Evolutionary conservation across 257 asterid species (phyloP).

Genomic region (Scutellaria minor): DNA sequence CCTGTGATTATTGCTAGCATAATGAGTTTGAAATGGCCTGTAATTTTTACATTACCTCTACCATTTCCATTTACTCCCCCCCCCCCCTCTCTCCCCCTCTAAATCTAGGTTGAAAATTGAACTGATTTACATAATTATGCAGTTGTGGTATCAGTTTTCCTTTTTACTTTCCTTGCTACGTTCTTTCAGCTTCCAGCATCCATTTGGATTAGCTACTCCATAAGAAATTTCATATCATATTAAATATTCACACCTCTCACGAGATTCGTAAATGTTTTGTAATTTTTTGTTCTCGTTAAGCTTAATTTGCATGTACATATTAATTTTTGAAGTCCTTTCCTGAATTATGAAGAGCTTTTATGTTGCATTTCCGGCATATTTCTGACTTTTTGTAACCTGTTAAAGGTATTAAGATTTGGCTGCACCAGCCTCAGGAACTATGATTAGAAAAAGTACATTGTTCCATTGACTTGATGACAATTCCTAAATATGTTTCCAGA

Average conservation of each 20-base stretch:
- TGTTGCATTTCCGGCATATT: slow-evolving; percentile 6
- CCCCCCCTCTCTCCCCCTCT: no score
- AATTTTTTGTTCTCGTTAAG: slow-evolving; percentile 1
- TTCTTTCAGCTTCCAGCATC: background rate
- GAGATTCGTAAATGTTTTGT: background rate
- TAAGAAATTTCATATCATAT: background rate
- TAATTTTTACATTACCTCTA: background rate
- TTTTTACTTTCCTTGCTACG: background rate
- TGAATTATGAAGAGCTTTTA: background rate
- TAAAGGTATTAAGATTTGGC: slow-evolving; percentile 5
- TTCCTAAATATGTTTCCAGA: background rate
- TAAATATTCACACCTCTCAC: background rate
- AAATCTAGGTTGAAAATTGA: no score
- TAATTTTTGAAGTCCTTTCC: background rate
- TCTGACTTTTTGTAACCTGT: slow-evolving; percentile 3
- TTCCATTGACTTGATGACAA: background rate
- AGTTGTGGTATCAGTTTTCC: background rate
- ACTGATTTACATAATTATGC: background rate
- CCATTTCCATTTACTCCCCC: background rate
- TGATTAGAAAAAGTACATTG: background rate
- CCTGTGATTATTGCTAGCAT: background rate
- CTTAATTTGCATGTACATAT: slow-evolving; percentile 16
- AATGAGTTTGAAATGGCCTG: slow-evolving; percentile 14
- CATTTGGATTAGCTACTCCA: background rate
- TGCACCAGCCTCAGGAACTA: slow-evolving; percentile 16